Conservation (phyloP, 83 land plant species). For the Picea abies region DNA sequence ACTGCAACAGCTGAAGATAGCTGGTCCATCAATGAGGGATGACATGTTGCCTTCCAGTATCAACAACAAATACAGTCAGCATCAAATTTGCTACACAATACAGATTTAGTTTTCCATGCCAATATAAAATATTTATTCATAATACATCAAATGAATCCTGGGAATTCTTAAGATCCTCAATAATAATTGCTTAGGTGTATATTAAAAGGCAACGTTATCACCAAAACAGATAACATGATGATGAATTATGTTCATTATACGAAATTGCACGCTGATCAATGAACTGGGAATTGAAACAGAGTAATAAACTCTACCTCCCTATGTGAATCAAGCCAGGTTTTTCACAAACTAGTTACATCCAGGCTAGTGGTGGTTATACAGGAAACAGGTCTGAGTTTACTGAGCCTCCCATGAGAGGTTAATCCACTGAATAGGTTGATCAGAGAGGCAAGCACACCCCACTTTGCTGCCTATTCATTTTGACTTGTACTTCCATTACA, state of each 20-base stretch:
- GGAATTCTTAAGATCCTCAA: neutral
- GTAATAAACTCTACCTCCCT: too few species aligned
- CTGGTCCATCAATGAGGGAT: slow-evolving; percentile 23
- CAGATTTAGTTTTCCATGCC: neutral
- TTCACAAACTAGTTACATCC: too few species aligned
- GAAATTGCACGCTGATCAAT: too few species aligned
- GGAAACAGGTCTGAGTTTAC: too few species aligned
- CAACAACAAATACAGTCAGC: neutral
- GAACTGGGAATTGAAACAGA: too few species aligned
- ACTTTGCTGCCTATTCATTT: too few species aligned
- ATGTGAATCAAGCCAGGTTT: too few species aligned
- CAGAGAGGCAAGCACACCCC: too few species aligned
- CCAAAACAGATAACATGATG: neutral
- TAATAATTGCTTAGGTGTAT: neutral
- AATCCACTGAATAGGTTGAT: too few species aligned
- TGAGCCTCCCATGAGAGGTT: too few species aligned
- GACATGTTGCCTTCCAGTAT: slow-evolving; percentile 30
- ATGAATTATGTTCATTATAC: neutral
- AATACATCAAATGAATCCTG: neutral
- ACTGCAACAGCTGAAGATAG: slow-evolving; percentile 10
- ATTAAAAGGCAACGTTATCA: neutral
- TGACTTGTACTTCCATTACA: too few species aligned
- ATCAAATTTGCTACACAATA: neutral
- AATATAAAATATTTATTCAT: neutral
- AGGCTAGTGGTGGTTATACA: too few species aligned